These are phyloP conservation scores for Salix arbutifolia DNA, from an alignment of 345 rosid genomes.

Conservation along the genomic window DNA sequence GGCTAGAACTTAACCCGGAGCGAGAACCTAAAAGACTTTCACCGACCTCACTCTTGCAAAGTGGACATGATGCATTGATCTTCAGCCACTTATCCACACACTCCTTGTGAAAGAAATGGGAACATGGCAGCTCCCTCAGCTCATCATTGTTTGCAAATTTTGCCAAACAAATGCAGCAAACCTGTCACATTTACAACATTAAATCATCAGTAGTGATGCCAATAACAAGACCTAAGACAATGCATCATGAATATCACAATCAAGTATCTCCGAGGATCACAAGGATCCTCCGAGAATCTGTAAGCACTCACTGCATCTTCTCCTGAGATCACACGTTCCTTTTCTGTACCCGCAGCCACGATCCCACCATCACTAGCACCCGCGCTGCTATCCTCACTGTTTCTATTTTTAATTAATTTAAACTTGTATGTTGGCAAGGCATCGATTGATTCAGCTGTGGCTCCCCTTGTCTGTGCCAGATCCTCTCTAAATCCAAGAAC, in stretches of 20 bases:
- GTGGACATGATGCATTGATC: slow-evolving; percentile 89
- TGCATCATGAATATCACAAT: neutral
- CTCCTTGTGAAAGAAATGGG: slow-evolving; percentile 90
- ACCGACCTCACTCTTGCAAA: slow-evolving; percentile 86
- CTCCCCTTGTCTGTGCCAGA: slow-evolving; percentile 79
- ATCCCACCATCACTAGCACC: slow-evolving; percentile 67
- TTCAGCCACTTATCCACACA: slow-evolving; percentile 97
- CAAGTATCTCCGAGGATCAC: neutral
- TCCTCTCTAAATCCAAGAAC: slow-evolving; percentile 93
- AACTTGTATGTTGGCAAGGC: slow-evolving; percentile 91
- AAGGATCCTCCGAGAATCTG: neutral
- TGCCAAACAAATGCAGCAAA: slow-evolving; percentile 94
- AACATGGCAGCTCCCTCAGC: slow-evolving; percentile 82
- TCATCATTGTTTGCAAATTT: slow-evolving; percentile 91
- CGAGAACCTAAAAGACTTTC: slow-evolving; percentile 42
- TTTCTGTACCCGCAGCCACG: slow-evolving; percentile 89
- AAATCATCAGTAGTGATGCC: neutral
- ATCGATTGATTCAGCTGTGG: slow-evolving; percentile 80
- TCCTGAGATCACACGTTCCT: slow-evolving; percentile 71
- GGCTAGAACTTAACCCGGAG: slow-evolving; percentile 36
- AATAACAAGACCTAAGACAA: neutral
- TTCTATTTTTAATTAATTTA: slow-evolving; percentile 64
- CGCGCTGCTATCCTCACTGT: slow-evolving; percentile 39
- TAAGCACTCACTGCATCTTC: slow-evolving; percentile 76
- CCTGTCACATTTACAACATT: slow-evolving; percentile 33